Percentiles rank a stretch among this genome's conserved stretches.
Evolutionary conservation across 495 filamentous ascomycete genomes (phyloP).

Genomic region (Ascobolus immersus): DNA sequence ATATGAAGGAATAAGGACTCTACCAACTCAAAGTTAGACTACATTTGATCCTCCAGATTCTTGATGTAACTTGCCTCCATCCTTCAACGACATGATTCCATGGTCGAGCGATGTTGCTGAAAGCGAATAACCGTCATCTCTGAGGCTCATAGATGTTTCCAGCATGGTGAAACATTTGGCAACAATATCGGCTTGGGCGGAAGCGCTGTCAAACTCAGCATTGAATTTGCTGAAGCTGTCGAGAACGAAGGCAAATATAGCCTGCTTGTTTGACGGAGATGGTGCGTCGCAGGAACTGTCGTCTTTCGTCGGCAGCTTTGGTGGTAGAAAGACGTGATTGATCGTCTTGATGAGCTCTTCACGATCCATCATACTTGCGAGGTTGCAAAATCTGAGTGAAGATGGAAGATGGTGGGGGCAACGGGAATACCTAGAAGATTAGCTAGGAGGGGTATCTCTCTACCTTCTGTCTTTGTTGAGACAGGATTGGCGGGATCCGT

Average conservation of each 20-base stretch:
- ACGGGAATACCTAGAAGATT: no score
- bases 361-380: no score
- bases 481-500: no score
- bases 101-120: not conserved
- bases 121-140: not conserved
- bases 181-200: not conserved
- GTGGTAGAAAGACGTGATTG: slow-evolving; percentile 36
- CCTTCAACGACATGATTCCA: not conserved
- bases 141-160: not conserved
- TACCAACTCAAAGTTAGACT: slow-evolving; percentile 1
- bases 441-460: no score
- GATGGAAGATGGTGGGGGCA: no score
- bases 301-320: slow-evolving; percentile 26
- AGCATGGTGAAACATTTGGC: not conserved
- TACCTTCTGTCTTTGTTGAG: no score
- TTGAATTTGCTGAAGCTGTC: slow-evolving; percentile 2
- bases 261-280: not conserved
- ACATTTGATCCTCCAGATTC: not conserved
- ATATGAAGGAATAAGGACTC: slow-evolving; percentile 22
- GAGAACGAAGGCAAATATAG: not conserved
- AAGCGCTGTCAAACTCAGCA: not conserved
- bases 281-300: slow-evolving; percentile 16
- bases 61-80: slow-evolving; percentile 5
- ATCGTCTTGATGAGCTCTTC: no score
- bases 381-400: no score